These are phyloP conservation scores for barley (Hordeum vulgare) DNA, from an alignment of 176 grass and related monocot species.

Conservation along the genomic window MorexV3_pseudomolecules_assembly NC_058523.1:13218679-13219178, in stretches of 20 bases:
- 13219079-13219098: too few relatives aligned
- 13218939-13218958: neutral
- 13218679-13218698: neutral
- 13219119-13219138: too few relatives aligned
- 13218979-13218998: too few relatives aligned
- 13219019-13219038: neutral
- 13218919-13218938: neutral
- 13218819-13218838: too few relatives aligned
- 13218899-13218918: neutral
- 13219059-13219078: neutral
- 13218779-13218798: neutral
- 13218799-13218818: too few relatives aligned
- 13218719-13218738: neutral
- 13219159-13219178: too few relatives aligned
- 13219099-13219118: too few relatives aligned
- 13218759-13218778: neutral
- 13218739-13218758: neutral
- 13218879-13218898: neutral
- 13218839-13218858: too few relatives aligned
- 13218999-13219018: too few relatives aligned
- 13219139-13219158: too few relatives aligned
- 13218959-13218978: neutral
- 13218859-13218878: neutral
- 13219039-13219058: neutral
- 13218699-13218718: fast-evolving